phyloP scores from a whole-genome alignment of 257 asterid genomes.

The Rehmannia glutinosa region DNA sequence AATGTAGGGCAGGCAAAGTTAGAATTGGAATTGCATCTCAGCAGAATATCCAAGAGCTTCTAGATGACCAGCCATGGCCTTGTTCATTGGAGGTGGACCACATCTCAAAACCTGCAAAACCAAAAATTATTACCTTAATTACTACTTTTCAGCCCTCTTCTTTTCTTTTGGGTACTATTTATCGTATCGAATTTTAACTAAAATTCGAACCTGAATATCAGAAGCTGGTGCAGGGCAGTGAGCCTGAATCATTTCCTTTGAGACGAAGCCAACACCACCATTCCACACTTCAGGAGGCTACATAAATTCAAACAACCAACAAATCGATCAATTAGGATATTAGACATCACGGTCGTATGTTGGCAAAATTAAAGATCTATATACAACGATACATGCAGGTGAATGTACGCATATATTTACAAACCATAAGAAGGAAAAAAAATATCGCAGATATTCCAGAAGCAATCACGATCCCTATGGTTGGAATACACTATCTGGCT shows the following conservation, averaged over 20 bases:
- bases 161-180: neutral
- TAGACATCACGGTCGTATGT: neutral
- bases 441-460: too few species aligned
- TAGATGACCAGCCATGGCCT: conserved; percentile 97
- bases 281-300: conserved; percentile 90
- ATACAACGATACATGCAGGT: too few species aligned
- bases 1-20: neutral
- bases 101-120: conserved; percentile 75
- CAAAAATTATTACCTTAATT: too few species aligned
- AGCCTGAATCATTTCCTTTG: conserved; percentile 86
- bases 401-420: too few species aligned
- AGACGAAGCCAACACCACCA: conserved; percentile 86
- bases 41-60: conserved; percentile 75
- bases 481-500: too few species aligned
- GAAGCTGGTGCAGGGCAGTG: conserved; percentile 69
- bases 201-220: conserved; percentile 50
- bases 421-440: too few species aligned
- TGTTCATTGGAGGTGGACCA: conserved; percentile 99
- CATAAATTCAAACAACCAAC: conserved; percentile 14
- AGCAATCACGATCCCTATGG: too few species aligned
- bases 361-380: too few species aligned
- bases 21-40: conserved; percentile 94
- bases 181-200: neutral
- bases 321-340: neutral
- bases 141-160: neutral